phyloP scores from a whole-genome alignment of 2,329 filamentous ascomycete species.

The Hypoxylon sp. region DNA sequence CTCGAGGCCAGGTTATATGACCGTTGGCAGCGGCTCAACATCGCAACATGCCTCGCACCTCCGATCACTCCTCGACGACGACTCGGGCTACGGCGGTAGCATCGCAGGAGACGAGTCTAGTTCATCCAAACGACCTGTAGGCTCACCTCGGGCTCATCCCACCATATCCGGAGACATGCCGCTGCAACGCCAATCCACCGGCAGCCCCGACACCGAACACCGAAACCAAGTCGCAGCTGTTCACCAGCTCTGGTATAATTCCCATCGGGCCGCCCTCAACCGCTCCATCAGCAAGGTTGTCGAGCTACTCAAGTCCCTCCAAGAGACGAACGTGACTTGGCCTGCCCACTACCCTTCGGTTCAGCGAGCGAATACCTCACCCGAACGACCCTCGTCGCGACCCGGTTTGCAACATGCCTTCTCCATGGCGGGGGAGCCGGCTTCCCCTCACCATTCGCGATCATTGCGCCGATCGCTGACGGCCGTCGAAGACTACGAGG shows the following conservation, averaged over 20 bases:
- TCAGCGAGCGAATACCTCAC: conserved; percentile 62
- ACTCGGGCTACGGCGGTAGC: conserved; percentile 93
- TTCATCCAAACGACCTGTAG: conserved; percentile 43
- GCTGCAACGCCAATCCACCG: conserved; percentile 51
- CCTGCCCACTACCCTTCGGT: conserved; percentile 94
- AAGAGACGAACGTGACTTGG: conserved; percentile 90
- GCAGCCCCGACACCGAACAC: conserved; percentile 66
- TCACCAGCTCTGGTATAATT: conserved; percentile 93
- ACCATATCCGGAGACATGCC: conserved; percentile 56
- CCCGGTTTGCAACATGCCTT: conserved; percentile 71
- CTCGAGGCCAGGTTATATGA: conserved; percentile 76
- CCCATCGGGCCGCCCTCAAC: conserved; percentile 85
- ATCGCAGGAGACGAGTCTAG: conserved; percentile 68
- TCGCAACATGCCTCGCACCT: conserved; percentile 83
- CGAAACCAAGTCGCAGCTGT: conserved; percentile 80
- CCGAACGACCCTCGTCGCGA: conserved; percentile 59
- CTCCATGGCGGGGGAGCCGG: conserved; percentile 62
- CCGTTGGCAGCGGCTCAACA: conserved; percentile 81
- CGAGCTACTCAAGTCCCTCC: conserved; percentile 81
- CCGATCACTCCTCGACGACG: conserved; percentile 81
- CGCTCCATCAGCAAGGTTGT: conserved; percentile 88
- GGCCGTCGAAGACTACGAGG: conserved; percentile 65
- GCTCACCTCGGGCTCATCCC: conserved; percentile 53
- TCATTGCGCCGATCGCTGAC: conserved; percentile 75
- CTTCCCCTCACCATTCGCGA: conserved; percentile 53